Base-by-base conservation (phyloP, 2,329 filamentous ascomycete genomes). In the Calonectria pseudoreteaudii region DNA sequence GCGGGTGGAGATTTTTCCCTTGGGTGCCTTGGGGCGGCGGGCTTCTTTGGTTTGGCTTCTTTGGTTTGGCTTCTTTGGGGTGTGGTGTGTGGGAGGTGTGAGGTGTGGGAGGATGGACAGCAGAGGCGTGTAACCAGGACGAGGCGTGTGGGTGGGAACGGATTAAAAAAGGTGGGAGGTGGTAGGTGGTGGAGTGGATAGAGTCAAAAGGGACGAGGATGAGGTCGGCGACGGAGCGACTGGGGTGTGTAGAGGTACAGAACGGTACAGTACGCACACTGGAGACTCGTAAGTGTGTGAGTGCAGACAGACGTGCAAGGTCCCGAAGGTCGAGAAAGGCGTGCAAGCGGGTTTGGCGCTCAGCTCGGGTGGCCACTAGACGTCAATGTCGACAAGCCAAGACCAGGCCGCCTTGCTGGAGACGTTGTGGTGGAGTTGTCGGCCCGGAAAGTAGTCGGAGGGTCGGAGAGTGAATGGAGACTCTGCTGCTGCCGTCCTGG, bases 281-380 rank as follows among this genome's bases (percentile, higher is more conserved):
- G 31, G 44, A 38, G 62, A 50, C 53, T 66, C 60, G 72, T 70
- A 66, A 72, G 65, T 60, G 65, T 60, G 65, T 64, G 66, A 67
- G 62, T 58, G 47, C 28, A 56, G 44, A 38, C 53, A 26, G 65
- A 38, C 38, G 71, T 60, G 66, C 66, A 65, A 67, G 71, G 67
- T 70, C 66, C 70, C 50, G 52, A 26, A 72, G 36, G 58, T 71
- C 67, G 68, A 66, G 38, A 58, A 44, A 66, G 71, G 56, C 66
- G 71, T 77, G 75, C 79, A 82, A 81, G 80, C 80, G 81, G 81
- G 78, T 81, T 82, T 81, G 80, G 80, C 80, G 80, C 81, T 82
- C 80, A 82, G 78, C 80, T 82, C 71, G 73, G 78, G 56, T 64
- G 75, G 71, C 77, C 73, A 76, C 75, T 79, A 74, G 72, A 73